phyloP scores from a whole-genome alignment of 179 eudicot genomes.

The Beta lomatogona region DNA sequence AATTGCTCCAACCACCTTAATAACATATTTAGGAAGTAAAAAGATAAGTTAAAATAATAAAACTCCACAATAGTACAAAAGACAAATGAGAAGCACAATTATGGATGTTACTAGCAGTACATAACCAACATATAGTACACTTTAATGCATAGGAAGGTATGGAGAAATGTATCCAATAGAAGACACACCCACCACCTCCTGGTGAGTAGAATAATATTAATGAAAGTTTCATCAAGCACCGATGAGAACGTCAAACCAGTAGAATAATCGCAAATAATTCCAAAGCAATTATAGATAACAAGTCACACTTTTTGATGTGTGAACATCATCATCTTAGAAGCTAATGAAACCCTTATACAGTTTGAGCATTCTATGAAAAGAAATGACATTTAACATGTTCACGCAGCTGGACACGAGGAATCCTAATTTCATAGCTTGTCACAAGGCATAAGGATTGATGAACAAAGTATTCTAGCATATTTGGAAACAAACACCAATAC shows the following conservation, averaged over 20 bases:
- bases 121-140: not conserved
- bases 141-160: no score
- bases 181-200: not conserved
- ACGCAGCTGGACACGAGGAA: not conserved
- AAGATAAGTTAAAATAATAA: not conserved
- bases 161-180: not conserved
- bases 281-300: not conserved
- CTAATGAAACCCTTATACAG: not conserved
- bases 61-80: not conserved
- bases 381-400: not conserved
- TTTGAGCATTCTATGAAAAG: not conserved
- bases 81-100: not conserved
- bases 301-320: no score
- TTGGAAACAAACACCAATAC: not conserved
- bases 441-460: not conserved
- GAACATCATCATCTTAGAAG: not conserved
- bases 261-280: not conserved
- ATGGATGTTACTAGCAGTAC: not conserved
- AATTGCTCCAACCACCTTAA: slow-evolving; percentile 80
- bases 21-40: slow-evolving; percentile 13
- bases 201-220: not conserved
- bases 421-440: not conserved
- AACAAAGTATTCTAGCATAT: not conserved
- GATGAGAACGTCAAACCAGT: not conserved
- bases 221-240: no score